Conservation (phyloP, 345 rosid genomes). For the Euphorbia lathyris region DNA sequence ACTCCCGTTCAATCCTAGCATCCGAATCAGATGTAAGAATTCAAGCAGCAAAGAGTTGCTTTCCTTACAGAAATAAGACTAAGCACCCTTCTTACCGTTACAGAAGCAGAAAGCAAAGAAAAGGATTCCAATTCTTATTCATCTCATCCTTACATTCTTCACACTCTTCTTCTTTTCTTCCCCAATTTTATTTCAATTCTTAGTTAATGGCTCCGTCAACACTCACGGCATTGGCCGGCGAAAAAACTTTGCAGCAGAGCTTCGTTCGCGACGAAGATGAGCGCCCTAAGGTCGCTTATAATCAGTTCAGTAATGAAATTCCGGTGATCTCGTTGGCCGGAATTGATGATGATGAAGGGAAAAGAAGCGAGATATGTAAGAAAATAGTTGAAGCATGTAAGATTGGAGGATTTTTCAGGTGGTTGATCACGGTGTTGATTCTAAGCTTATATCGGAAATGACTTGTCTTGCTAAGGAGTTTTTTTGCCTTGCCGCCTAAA, state of each 20-base stretch:
- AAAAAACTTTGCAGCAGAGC: slow-evolving; percentile 52
- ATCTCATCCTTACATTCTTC: background rate
- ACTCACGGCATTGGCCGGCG: slow-evolving; percentile 59
- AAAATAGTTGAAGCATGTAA: slow-evolving; percentile 85
- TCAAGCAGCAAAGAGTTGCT: too few relatives aligned
- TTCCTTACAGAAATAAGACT: too few relatives aligned
- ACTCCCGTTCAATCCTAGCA: too few relatives aligned
- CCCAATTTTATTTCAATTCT: background rate
- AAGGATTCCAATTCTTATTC: too few relatives aligned
- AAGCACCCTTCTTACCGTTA: too few relatives aligned
- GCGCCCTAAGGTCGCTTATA: slow-evolving; percentile 87
- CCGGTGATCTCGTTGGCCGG: slow-evolving; percentile 82
- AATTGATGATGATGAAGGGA: slow-evolving; percentile 46
- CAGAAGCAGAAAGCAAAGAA: too few relatives aligned
- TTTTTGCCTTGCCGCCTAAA: slow-evolving; percentile 68
- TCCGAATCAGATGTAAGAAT: too few relatives aligned
- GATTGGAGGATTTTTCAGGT: slow-evolving; percentile 93
- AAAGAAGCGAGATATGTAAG: slow-evolving; percentile 61
- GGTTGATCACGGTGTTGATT: slow-evolving; percentile 80
- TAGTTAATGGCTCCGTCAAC: slow-evolving; percentile 61
- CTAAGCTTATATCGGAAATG: slow-evolving; percentile 55
- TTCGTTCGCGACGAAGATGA: slow-evolving; percentile 88
- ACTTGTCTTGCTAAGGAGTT: slow-evolving; percentile 71
- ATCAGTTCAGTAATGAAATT: slow-evolving; percentile 66
- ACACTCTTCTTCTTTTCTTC: background rate